Percentiles rank a stretch among this genome's conserved stretches.
These are phyloP conservation scores for Phytopythium vexans DNA, from an alignment of 352 stramenopile genomes.

Conservation along the genomic window DNA sequence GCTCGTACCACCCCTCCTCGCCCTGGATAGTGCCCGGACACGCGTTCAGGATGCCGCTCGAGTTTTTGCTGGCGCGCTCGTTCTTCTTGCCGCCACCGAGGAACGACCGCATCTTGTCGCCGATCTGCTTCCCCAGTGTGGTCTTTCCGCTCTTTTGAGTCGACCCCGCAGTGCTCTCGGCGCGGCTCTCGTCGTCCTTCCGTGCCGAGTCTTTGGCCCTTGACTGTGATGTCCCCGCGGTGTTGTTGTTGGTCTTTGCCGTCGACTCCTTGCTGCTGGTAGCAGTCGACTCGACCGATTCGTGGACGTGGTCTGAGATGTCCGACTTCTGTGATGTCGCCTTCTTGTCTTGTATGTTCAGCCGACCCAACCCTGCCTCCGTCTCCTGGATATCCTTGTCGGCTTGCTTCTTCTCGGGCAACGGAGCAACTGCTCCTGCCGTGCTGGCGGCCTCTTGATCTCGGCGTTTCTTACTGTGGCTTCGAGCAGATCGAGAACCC, in stretches of 20 bases:
- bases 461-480: conserved; percentile 11
- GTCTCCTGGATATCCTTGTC: conserved; percentile 11
- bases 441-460: conserved; percentile 1
- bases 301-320: conserved; percentile 13
- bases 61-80: conserved; percentile 53
- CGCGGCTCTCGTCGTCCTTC: conserved; percentile 58
- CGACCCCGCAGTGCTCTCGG: conserved; percentile 19
- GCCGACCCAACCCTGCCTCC: conserved; percentile 32
- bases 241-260: conserved; percentile 12
- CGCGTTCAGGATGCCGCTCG: conserved; percentile 78
- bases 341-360: conserved; percentile 33
- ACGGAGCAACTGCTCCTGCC: background rate
- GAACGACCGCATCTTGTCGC: conserved; percentile 80
- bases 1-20: conserved; percentile 87
- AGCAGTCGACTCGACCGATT: conserved; percentile 3
- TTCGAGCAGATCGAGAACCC: conserved; percentile 20
- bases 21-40: conserved; percentile 75
- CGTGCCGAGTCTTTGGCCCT: conserved; percentile 15
- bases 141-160: conserved; percentile 29
- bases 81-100: conserved; percentile 71
- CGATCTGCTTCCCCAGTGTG: conserved; percentile 70
- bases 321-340: conserved; percentile 11
- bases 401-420: conserved; percentile 25
- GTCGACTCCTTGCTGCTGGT: conserved; percentile 14
- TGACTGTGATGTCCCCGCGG: conserved; percentile 9